Conservation (phyloP, 495 filamentous ascomycete genomes). For the Neurospora intermedia region DNA sequence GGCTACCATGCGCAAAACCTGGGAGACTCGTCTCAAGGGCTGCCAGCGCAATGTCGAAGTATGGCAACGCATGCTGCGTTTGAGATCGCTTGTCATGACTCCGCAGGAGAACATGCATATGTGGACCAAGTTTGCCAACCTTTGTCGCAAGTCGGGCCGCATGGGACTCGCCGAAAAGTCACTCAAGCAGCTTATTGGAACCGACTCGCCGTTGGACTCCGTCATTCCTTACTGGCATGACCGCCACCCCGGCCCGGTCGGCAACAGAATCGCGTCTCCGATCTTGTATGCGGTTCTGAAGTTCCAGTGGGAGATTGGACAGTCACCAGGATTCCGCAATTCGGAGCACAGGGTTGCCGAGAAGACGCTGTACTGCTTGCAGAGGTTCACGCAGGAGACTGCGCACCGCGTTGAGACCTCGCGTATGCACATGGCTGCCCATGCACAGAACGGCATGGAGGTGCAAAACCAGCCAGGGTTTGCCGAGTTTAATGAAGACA, state of each 20-base stretch:
- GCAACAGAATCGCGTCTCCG: slow-evolving; percentile 50
- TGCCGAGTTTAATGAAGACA: slow-evolving; percentile 46
- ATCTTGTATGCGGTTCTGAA: slow-evolving; percentile 89
- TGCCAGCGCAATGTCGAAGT: slow-evolving; percentile 97
- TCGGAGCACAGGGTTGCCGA: slow-evolving; percentile 32
- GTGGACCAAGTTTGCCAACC: slow-evolving; percentile 98
- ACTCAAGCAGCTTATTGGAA: slow-evolving; percentile 58
- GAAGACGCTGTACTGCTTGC: slow-evolving; percentile 65
- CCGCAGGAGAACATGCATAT: slow-evolving; percentile 92
- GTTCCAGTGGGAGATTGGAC: slow-evolving; percentile 82
- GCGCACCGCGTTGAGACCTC: slow-evolving; percentile 60
- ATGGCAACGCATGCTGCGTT: slow-evolving; percentile 96
- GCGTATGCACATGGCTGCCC: slow-evolving; percentile 39
- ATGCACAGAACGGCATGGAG: slow-evolving; percentile 45
- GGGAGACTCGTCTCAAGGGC: slow-evolving; percentile 88
- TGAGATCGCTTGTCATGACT: slow-evolving; percentile 79
- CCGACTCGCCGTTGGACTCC: slow-evolving; percentile 51
- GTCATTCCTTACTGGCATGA: slow-evolving; percentile 46
- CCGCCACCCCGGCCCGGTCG: slow-evolving; percentile 23
- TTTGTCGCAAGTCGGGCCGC: slow-evolving; percentile 89
- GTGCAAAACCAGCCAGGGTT: slow-evolving; percentile 42
- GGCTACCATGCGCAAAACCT: slow-evolving; percentile 81
- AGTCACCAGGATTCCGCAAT: slow-evolving; percentile 26
- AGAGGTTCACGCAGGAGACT: slow-evolving; percentile 68
- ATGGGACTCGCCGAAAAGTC: slow-evolving; percentile 95